phyloP scores from a whole-genome alignment of 345 rosid genomes.

The Gossypium ekmanianum region DNA sequence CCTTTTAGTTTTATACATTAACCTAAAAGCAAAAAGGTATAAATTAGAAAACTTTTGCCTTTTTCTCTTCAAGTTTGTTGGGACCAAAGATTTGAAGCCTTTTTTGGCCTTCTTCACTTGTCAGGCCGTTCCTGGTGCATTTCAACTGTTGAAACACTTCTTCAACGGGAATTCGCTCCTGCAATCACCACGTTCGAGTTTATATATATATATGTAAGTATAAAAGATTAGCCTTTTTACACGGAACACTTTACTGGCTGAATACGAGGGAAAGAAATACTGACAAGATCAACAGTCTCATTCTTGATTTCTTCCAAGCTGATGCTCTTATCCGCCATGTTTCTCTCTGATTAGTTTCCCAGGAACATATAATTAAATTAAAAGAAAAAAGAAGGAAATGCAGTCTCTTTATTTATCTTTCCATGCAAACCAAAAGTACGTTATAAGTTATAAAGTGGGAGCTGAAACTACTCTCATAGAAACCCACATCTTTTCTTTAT shows the following conservation, averaged over 20 bases:
- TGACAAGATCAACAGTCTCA: conserved; percentile 62
- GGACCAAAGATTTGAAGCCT: conserved; percentile 77
- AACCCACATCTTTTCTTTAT: background rate
- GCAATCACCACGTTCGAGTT: background rate
- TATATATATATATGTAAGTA: background rate
- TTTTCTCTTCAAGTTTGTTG: conserved; percentile 94
- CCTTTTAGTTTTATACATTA: background rate
- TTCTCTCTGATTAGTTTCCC: background rate
- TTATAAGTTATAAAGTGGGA: background rate
- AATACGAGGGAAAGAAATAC: background rate
- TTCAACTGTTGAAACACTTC: conserved; percentile 83
- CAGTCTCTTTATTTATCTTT: background rate
- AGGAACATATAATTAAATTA: background rate
- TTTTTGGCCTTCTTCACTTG: conserved; percentile 67
- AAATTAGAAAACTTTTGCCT: conserved; percentile 24
- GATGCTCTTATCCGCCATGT: conserved; percentile 26
- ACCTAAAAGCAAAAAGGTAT: background rate
- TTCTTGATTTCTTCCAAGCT: conserved; percentile 66
- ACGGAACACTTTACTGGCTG: background rate
- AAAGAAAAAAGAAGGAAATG: background rate
- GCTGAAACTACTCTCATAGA: background rate
- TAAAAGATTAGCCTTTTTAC: too few species aligned
- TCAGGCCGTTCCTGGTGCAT: conserved; percentile 74
- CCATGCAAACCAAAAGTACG: background rate
- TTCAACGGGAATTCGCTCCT: conserved; percentile 80